phyloP scores from a whole-genome alignment of 73 alveolate genomes.

The Tetrahymena borealis region DNA sequence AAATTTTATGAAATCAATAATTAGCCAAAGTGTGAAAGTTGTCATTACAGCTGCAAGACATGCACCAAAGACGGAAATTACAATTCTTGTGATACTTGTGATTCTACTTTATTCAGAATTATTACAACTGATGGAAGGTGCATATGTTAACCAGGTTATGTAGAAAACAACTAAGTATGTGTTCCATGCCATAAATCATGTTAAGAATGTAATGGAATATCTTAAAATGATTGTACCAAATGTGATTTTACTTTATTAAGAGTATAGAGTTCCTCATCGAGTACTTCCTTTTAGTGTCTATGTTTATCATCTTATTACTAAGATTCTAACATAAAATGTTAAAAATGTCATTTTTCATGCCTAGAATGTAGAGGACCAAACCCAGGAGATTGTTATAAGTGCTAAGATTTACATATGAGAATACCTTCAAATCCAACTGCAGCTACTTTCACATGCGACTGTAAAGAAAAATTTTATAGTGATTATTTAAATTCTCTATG shows the following conservation, averaged over 20 bases:
- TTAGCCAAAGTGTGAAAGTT: not conserved
- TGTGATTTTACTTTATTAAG: not conserved
- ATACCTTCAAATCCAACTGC: not conserved
- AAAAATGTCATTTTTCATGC: not conserved
- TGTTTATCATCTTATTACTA: not conserved
- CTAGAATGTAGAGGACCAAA: not conserved
- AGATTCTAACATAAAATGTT: not conserved
- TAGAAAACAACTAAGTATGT: not conserved
- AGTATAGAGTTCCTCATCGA: not conserved
- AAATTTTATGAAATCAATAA: not conserved
- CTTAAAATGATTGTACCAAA: not conserved
- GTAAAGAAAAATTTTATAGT: not conserved
- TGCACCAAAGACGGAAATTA: not conserved
- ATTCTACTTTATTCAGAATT: not conserved
- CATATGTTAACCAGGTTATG: not conserved
- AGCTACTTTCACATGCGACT: not conserved
- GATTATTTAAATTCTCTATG: not conserved
- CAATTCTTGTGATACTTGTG: not conserved
- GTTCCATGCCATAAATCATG: not conserved
- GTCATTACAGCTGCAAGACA: not conserved
- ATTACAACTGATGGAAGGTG: not conserved
- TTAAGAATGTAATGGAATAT: not conserved
- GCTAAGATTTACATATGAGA: not conserved
- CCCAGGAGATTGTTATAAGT: not conserved
- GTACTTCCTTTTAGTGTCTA: not conserved